Evolutionary conservation across 768 basidiomycete species (phyloP), one percentile per base, ranked within the genome.

Genomic region (Lyophyllum decastes): DNA sequence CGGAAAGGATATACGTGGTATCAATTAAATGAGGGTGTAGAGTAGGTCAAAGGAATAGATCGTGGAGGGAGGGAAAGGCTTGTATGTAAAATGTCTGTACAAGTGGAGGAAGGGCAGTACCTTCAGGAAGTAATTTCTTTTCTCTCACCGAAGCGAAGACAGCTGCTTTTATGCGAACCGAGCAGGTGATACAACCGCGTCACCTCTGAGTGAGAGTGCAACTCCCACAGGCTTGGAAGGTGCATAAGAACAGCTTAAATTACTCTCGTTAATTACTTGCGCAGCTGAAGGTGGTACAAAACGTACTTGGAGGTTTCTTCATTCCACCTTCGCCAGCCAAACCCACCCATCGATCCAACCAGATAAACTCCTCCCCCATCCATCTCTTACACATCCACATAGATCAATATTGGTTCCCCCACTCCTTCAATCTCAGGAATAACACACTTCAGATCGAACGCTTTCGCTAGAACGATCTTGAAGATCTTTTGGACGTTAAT

Each of bases 401-500:
- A 98, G 62, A 98, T 85, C 67, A 98, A 78, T 65, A 98, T 83
- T 25, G 97, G 97, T 72, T 98, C 95, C 54, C 96, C 97, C 25
- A 95, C 92, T 47, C 94, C 92, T 70, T 95, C 93, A 63, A 98
- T 97, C 78, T 98, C 96, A 25, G 95, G 95, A 65, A 98, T 95
- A 65, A 95, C 94, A 70, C 95, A 98, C 84, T 98, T 98, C 64
- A 98, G 84, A 76, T 98, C 97, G 68, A 98, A 98, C 30, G 95
- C 95, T 70, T 98, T 96, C 48, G 94, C 92, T 49, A 96, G 83
- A 45, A 96, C 94, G 73, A 97, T 97, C 81, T 97, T 95, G 86
- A 96, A 96, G 64, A 96, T 96, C 81, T 99, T 99, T 80, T 99
- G 97, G 54, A 99, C 96, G 75, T 99, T 99, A 79, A 98, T 97